Conservation (phyloP, 129 eudicot genomes). For the Deinandra increscens region DNA sequence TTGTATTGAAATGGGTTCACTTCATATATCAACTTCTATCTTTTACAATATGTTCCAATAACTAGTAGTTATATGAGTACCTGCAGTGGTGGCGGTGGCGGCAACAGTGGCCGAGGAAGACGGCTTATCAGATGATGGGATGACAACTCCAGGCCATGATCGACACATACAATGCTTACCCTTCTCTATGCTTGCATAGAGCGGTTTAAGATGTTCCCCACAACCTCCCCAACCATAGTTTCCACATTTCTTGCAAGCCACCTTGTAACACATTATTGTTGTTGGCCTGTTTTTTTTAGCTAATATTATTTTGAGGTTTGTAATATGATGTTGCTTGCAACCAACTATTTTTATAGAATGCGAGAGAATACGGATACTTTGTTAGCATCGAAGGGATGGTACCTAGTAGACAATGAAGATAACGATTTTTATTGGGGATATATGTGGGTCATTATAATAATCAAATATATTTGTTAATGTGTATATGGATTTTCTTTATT, state of each 20-base stretch:
- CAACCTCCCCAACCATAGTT: slow-evolving; percentile 74
- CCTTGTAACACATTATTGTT: slow-evolving; percentile 52
- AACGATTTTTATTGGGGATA: background rate
- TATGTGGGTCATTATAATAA: background rate
- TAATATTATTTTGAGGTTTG: background rate
- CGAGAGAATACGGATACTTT: background rate
- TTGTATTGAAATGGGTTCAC: too few relatives aligned
- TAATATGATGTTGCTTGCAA: background rate
- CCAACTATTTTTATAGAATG: background rate
- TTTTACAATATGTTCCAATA: too few relatives aligned
- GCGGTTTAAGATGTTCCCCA: slow-evolving; percentile 56
- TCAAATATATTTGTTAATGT: background rate
- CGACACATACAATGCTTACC: slow-evolving; percentile 79
- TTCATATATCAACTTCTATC: too few relatives aligned
- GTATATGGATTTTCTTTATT: too few relatives aligned
- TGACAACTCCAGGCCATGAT: slow-evolving; percentile 75
- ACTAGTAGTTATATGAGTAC: slow-evolving; percentile 5
- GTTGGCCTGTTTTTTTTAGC: too few relatives aligned
- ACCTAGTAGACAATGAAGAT: background rate
- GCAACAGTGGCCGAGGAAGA: slow-evolving; percentile 31
- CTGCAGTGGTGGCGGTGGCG: slow-evolving; percentile 1
- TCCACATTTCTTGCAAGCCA: slow-evolving; percentile 62
- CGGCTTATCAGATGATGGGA: slow-evolving; percentile 35
- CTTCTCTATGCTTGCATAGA: slow-evolving; percentile 49
- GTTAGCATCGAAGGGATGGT: background rate